Percentiles rank a stretch among this genome's conserved stretches.
Conservation (phyloP, 352 stramenopile genomes). For the Phytophthora lateralis region DNA sequence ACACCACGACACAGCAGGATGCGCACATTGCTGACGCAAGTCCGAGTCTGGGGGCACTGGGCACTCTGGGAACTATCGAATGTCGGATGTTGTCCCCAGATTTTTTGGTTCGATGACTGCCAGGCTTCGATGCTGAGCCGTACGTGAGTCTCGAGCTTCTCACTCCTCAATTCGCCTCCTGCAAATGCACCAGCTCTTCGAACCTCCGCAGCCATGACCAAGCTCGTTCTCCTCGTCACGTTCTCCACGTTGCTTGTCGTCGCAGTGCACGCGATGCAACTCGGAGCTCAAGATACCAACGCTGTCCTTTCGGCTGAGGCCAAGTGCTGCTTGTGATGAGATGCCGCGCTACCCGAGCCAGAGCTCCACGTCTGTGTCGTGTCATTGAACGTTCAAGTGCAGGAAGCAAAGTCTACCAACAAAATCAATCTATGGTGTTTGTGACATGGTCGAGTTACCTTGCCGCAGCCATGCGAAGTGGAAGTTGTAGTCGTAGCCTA, state of each 20-base stretch:
- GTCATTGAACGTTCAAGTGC: background rate
- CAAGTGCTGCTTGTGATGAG: constrained; percentile 24
- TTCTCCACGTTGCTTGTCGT: background rate
- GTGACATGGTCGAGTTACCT: constrained; percentile 3
- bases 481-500: constrained; percentile 38
- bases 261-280: background rate
- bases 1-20: background rate
- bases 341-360: background rate
- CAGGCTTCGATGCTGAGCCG: background rate
- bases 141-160: background rate
- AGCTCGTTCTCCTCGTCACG: constrained; percentile 1
- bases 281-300: background rate
- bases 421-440: background rate
- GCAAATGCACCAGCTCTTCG: background rate
- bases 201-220: constrained; percentile 11
- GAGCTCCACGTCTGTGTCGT: background rate
- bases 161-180: constrained; percentile 17
- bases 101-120: background rate
- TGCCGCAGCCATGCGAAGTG: constrained; percentile 21
- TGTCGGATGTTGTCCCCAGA: background rate
- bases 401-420: background rate
- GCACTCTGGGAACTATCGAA: background rate
- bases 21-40: constrained; percentile 11
- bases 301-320: constrained; percentile 6
- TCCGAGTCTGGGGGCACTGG: background rate